phyloP scores from a whole-genome alignment of 2,329 filamentous ascomycete genomes.

The Aspergillus nomiae region DNA sequence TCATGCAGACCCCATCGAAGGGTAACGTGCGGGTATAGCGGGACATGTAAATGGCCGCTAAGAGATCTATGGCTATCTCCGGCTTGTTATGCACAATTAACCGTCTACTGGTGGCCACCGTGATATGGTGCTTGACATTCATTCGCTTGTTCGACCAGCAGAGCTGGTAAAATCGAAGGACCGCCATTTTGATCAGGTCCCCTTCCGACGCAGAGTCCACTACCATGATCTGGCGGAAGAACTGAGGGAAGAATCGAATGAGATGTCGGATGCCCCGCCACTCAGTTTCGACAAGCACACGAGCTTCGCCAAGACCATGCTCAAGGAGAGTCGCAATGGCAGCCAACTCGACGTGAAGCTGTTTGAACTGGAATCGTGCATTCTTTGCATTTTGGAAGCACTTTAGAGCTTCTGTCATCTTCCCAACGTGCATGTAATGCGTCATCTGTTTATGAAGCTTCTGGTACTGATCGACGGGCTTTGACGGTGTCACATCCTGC shows the following conservation, averaged over 20 bases:
- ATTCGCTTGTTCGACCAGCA: constrained; percentile 35
- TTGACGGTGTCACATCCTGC: constrained; percentile 29
- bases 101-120: constrained; percentile 28
- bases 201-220: constrained; percentile 23
- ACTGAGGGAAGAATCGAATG: constrained; percentile 32
- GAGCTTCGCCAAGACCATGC: constrained; percentile 32
- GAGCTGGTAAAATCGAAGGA: constrained; percentile 43
- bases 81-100: constrained; percentile 30
- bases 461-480: constrained; percentile 34
- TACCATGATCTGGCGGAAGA: constrained; percentile 39
- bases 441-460: constrained; percentile 41
- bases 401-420: constrained; percentile 33
- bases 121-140: constrained; percentile 40
- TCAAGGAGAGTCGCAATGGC: constrained; percentile 38
- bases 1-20: constrained; percentile 42
- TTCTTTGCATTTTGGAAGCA: constrained; percentile 32
- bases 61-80: constrained; percentile 34
- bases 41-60: constrained; percentile 40
- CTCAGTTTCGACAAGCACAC: constrained; percentile 35
- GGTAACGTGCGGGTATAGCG: constrained; percentile 34
- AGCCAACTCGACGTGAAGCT: constrained; percentile 39
- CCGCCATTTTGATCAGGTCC: constrained; percentile 36
- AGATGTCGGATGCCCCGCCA: constrained; percentile 28
- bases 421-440: constrained; percentile 40
- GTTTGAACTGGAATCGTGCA: constrained; percentile 33